Base-by-base conservation (phyloP, 441 rosid species). In the Macaranga tanarius region DNA sequence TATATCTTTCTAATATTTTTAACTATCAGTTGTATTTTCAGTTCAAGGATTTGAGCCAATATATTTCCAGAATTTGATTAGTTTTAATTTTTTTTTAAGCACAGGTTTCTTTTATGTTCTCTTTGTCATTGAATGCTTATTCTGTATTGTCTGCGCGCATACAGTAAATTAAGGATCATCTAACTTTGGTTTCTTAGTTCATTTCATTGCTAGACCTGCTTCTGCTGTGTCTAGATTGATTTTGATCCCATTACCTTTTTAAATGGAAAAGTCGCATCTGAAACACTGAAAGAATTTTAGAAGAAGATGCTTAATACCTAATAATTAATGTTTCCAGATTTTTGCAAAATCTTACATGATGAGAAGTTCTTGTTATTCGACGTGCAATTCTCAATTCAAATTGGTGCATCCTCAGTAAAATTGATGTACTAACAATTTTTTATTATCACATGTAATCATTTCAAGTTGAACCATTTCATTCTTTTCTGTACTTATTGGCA, bases 171-270 rank as follows among this genome's bases (percentile, higher is more conserved):
- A 45, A 28, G 56, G 50, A 47, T 48, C 34, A 12, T 47, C 51
- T 3, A 31, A 28, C 31, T 60, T 34, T 20, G 10, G 28, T 48
- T 47, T 60, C 40, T 48, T 20, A 71, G 45, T 60, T 60, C 22
- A n/a, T 59, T 70, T 60, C 25, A 22, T 31, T 31, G 20, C 70
- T 52, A 67, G 70, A n/a, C 70, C 20, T 50, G 12, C 31, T 59
- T 45, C 26, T 26, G 31, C 60, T 48, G 10, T 31, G 12, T 45
- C 22, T 34, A 16, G 59, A 60, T 31, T 61, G 59, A 71, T 71
- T 70, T 7, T 48, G 56, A 19, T 7, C 56, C 16, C 28, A 47
- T 16, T 8, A 20, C 13, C 45, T n/a, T 17, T 70, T n/a, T 13
- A 34, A 59, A 61, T 11, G 5, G 10, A 42, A 64, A 73, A 54